Evolutionary conservation across 1,284 basidiomycete species (phyloP), one percentile per base, ranked within the genome.

Genomic region (Malassezia arunalokei): DNA sequence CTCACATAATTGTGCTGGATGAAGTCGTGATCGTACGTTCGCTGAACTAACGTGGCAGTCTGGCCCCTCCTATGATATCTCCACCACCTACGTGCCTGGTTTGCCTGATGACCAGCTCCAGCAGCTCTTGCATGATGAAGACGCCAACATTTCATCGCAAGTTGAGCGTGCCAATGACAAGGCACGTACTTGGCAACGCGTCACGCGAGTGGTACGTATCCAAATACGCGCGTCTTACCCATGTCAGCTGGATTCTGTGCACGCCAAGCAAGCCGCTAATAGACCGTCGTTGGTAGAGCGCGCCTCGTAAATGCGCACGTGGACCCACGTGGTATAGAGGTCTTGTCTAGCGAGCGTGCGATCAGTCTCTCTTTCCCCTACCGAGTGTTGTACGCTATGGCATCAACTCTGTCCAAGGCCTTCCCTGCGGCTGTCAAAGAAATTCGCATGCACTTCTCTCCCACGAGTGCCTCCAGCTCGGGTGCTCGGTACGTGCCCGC

Each of bases 1-100:
- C 60, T 1, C 70, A 73, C 45, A 73, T 73, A 39, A 69, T 73
- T 38, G 68, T 73, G 28, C 58, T 73, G 58, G 70, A 73, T 43
- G 68, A 73, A 43, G 63, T 73, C 12, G 62, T 69, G 38, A 60
- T 73, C 24, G 63, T 63, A 44, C 54, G 62, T 62, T n/a, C 27
- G 5, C 8, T 4, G 5, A 7, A 15, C 20, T 27, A 20, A 15
- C 31, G 41, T 24, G 30, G 3, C 51, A 58, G 49, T 63, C 58
- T 3, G 62, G 60, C 3, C 67, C 67, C 8, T 46, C 49, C 20
- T 68, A 68, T 49, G 64, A 65, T 43, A 52, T 54, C 14, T 52
- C 56, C 9, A 62, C 65, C 6, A 66, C 67, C 12, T 58, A 65
- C 38, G 65, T 71, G 8, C 66, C 68, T 3, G 48, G 56, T 29